phyloP scores from a whole-genome alignment of 1,284 basidiomycete genomes.

The Pseudomicrostroma phylloplanum region DNA sequence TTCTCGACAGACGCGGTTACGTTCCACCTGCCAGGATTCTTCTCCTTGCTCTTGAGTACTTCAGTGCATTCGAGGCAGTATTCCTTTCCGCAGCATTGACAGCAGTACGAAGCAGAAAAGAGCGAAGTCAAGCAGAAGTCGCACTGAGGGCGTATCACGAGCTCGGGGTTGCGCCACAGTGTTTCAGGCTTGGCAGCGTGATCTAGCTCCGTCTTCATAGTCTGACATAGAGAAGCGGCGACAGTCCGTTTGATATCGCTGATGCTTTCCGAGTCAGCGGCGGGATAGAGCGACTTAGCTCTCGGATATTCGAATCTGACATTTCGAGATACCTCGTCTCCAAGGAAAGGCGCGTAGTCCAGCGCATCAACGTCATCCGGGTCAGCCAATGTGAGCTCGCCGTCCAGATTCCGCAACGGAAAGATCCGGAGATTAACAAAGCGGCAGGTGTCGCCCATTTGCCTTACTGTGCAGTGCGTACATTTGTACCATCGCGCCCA shows the following conservation, averaged over 20 bases:
- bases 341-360: constrained; percentile 10
- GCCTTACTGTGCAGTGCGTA: constrained; percentile 19
- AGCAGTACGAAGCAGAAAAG: constrained; percentile 83
- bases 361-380: no score
- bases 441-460: constrained; percentile 22
- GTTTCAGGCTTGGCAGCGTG: constrained; percentile 17
- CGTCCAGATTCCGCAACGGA: constrained; percentile 9
- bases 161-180: constrained; percentile 23
- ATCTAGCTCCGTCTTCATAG: constrained; percentile 19
- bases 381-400: no score
- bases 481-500: constrained; percentile 12
- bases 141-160: constrained; percentile 29
- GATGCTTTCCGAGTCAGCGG: not conserved
- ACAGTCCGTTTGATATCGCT: constrained; percentile 11
- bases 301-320: not conserved
- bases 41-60: constrained; percentile 54
- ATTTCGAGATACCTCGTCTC: not conserved
- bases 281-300: not conserved
- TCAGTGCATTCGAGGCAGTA: constrained; percentile 76
- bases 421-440: constrained; percentile 22
- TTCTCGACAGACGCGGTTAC: constrained; percentile 18
- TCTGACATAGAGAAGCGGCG: constrained; percentile 18
- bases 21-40: constrained; percentile 38
- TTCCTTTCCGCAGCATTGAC: constrained; percentile 79
- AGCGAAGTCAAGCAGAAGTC: constrained; percentile 88